phyloP scores from a whole-genome alignment of 371 early-diverging fungal genomes.

The Saksenaea vasiformis region DNA sequence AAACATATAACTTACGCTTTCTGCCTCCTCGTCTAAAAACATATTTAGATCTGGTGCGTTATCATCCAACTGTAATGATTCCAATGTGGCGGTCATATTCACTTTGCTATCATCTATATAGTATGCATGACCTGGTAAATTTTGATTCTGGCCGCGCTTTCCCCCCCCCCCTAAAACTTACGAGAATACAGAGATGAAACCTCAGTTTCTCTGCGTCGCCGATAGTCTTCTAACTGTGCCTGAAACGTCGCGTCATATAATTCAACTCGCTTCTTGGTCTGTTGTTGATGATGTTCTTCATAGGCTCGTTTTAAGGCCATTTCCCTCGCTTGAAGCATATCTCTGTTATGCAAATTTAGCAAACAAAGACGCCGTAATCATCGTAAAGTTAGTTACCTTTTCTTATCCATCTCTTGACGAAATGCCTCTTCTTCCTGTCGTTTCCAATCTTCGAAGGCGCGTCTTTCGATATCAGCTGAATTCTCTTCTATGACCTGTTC shows the following conservation, averaged over 20 bases:
- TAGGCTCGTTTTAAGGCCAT: conserved; percentile 24
- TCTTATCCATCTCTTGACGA: conserved; percentile 12
- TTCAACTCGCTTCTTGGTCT: conserved; percentile 36
- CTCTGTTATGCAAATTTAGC: conserved; percentile 7
- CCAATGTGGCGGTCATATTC: neutral
- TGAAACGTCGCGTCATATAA: conserved; percentile 48
- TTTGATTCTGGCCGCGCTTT: neutral
- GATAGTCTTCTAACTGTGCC: conserved; percentile 49
- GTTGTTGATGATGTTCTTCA: conserved; percentile 32
- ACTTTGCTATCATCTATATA: neutral
- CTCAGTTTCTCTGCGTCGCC: conserved; percentile 37
- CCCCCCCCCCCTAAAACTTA: conserved; percentile 11
- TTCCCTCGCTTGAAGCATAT: conserved; percentile 24
- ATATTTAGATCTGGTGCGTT: neutral
- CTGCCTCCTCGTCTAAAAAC: neutral
- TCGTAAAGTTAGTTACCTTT: conserved; percentile 17
- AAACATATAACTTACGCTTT: neutral
- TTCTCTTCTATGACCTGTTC: conserved; percentile 29
- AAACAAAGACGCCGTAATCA: neutral
- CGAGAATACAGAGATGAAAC: conserved; percentile 44
- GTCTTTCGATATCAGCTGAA: conserved; percentile 21
- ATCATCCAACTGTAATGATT: neutral
- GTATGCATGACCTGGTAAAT: neutral
- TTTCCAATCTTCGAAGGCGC: conserved; percentile 45
- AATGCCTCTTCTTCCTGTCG: conserved; percentile 11